A percentile compares a stretch with the other conserved stretches of the same genome.
These are phyloP conservation scores for Hexamita inflata DNA, from an alignment of 208 protist genomes.

Conservation along the genomic window DNA sequence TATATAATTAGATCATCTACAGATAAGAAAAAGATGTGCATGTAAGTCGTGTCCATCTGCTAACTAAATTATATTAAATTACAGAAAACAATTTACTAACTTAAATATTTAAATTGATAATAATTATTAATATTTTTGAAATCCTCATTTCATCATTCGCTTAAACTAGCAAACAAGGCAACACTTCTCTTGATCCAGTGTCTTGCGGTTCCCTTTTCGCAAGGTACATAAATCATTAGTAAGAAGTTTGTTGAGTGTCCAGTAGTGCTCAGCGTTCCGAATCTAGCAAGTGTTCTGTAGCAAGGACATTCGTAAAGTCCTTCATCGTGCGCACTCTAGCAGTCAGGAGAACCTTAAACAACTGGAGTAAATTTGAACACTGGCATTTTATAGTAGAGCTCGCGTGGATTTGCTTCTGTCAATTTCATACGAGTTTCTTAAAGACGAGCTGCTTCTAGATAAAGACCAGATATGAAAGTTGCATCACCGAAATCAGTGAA, in stretches of 20 bases:
- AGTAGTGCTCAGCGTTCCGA: conserved; percentile 76
- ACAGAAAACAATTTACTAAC: too few relatives aligned
- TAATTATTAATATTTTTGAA: too few relatives aligned
- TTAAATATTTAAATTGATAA: too few relatives aligned
- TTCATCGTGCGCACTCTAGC: not conserved
- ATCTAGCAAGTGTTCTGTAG: conserved; percentile 76
- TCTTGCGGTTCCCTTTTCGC: conserved; percentile 50
- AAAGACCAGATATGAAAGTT: conserved; percentile 78
- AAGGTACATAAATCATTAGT: conserved; percentile 59
- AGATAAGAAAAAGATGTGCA: too few relatives aligned
- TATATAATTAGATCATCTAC: too few relatives aligned
- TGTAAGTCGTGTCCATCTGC: too few relatives aligned
- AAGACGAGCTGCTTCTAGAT: conserved; percentile 67
- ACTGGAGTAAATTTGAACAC: conserved; percentile 72
- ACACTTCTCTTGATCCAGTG: conserved; percentile 61
- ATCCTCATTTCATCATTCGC: not conserved
- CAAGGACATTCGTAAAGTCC: conserved; percentile 73
- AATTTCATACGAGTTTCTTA: conserved; percentile 27
- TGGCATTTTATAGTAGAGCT: conserved; percentile 68
- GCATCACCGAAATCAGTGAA: too few relatives aligned
- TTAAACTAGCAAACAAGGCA: conserved; percentile 50
- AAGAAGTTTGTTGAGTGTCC: conserved; percentile 91
- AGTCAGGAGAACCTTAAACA: not conserved
- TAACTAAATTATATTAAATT: too few relatives aligned
- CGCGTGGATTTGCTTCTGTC: conserved; percentile 67